Conservation (phyloP, 352 stramenopile genomes). For the Globisporangium carolinianum region DNA sequence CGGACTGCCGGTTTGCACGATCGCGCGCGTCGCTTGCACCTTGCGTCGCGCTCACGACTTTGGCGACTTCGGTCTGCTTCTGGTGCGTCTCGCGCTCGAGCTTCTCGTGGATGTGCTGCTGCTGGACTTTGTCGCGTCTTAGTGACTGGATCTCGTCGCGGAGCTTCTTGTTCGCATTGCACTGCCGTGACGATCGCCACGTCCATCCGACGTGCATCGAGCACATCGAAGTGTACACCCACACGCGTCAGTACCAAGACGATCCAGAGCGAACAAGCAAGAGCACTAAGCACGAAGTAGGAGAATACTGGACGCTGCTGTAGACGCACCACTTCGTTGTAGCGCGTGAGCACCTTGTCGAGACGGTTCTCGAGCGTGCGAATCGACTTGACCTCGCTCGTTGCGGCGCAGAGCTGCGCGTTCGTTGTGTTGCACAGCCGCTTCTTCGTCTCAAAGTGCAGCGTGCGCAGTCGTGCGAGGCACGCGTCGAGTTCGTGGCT, state of each 20-base stretch:
- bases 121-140: conserved; percentile 72
- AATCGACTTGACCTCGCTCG: conserved; percentile 52
- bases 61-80: conserved; percentile 77
- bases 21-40: conserved; percentile 77
- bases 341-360: conserved; percentile 78
- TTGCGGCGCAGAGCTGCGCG: conserved; percentile 34
- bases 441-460: conserved; percentile 52
- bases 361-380: conserved; percentile 76
- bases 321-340: conserved; percentile 61
- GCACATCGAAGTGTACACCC: background rate
- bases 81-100: conserved; percentile 80
- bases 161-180: conserved; percentile 76
- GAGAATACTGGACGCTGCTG: too few species aligned
- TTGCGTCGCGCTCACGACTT: conserved; percentile 71
- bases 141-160: conserved; percentile 75
- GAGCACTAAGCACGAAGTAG: background rate
- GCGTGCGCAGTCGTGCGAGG: conserved; percentile 20
- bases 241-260: background rate
- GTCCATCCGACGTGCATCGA: background rate
- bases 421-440: conserved; percentile 42
- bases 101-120: conserved; percentile 70
- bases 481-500: conserved; percentile 41
- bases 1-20: conserved; percentile 75
- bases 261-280: background rate
- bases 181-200: conserved; percentile 12